Conservation (phyloP, 2,329 filamentous ascomycete genomes). For the Exophiala phaeomuriformis region DNA sequence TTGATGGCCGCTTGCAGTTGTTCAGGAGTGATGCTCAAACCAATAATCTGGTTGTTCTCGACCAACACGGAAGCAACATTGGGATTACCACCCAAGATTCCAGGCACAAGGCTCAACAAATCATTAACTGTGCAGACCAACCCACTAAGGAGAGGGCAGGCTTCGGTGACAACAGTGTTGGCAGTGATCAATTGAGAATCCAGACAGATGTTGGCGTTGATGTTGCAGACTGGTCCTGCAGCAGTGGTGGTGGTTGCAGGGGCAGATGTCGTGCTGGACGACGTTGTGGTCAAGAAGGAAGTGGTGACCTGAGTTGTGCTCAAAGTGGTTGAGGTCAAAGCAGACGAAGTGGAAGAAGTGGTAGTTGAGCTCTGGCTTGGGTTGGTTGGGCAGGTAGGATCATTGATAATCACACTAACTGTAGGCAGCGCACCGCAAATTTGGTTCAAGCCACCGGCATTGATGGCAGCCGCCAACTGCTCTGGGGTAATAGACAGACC, state of each 20-base stretch:
- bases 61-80: constrained; percentile 3
- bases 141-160: constrained; percentile 7
- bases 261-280: constrained; percentile 6
- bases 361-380: background rate
- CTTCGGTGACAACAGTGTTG: constrained; percentile 6
- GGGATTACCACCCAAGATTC: constrained; percentile 1
- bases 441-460: constrained; percentile 1
- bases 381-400: constrained; percentile 8
- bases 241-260: constrained; percentile 7
- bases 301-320: too few species aligned
- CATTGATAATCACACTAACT: constrained; percentile 4
- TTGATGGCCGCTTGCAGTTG: constrained; percentile 6
- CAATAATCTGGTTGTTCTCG: constrained; percentile 9
- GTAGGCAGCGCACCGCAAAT: background rate
- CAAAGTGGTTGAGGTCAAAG: constrained; percentile 3
- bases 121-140: constrained; percentile 8
- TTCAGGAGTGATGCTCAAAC: constrained; percentile 11
- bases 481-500: constrained; percentile 5
- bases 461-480: constrained; percentile 1
- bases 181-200: constrained; percentile 9
- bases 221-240: constrained; percentile 2
- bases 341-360: constrained; percentile 2
- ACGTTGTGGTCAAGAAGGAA: background rate
- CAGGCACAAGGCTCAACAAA: constrained; percentile 4
- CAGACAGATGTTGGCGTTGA: constrained; percentile 12